phyloP scores from a whole-genome alignment of 1,284 basidiomycete species.

The Ustilago tritici region DNA sequence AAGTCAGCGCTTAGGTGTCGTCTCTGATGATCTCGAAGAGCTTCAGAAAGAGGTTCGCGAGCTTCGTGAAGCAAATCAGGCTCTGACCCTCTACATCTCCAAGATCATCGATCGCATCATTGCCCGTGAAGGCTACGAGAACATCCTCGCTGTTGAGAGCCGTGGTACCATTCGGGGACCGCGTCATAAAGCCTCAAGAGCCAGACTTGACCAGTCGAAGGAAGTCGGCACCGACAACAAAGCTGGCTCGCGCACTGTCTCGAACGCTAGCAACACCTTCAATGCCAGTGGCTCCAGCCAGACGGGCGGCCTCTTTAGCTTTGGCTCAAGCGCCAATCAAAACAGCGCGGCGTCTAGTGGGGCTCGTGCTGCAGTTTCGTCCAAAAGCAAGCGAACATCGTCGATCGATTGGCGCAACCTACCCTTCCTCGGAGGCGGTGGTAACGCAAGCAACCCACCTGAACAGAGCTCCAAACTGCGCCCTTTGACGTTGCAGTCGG shows the following conservation, averaged over 20 bases:
- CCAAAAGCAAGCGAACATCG: constrained; percentile 38
- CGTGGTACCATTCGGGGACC: constrained; percentile 67
- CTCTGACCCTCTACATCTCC: constrained; percentile 89
- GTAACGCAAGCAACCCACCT: constrained; percentile 68
- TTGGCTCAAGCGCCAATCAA: constrained; percentile 17
- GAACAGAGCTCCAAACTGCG: constrained; percentile 76
- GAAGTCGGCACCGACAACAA: constrained; percentile 2
- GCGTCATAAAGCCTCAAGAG: constrained; percentile 35
- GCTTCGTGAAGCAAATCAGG: constrained; percentile 93
- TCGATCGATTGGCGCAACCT: constrained; percentile 57
- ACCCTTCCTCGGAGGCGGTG: constrained; percentile 49
- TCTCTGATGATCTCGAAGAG: constrained; percentile 44
- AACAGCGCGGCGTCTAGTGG: constrained; percentile 7
- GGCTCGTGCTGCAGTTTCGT: constrained; percentile 8
- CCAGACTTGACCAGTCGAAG: constrained; percentile 19
- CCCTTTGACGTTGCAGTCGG: constrained; percentile 75
- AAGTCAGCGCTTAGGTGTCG: constrained; percentile 51
- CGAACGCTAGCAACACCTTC: constrained; percentile 21
- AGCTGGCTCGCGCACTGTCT: constrained; percentile 19
- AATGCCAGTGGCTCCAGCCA: constrained; percentile 13
- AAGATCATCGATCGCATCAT: constrained; percentile 97
- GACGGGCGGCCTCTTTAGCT: constrained; percentile 43
- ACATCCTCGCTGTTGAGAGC: constrained; percentile 85
- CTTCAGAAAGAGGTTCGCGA: constrained; percentile 82
- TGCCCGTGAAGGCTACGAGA: constrained; percentile 91